Evolutionary conservation across 1,284 basidiomycete genomes (phyloP).

Genomic region (Thelephora terrestris): DNA sequence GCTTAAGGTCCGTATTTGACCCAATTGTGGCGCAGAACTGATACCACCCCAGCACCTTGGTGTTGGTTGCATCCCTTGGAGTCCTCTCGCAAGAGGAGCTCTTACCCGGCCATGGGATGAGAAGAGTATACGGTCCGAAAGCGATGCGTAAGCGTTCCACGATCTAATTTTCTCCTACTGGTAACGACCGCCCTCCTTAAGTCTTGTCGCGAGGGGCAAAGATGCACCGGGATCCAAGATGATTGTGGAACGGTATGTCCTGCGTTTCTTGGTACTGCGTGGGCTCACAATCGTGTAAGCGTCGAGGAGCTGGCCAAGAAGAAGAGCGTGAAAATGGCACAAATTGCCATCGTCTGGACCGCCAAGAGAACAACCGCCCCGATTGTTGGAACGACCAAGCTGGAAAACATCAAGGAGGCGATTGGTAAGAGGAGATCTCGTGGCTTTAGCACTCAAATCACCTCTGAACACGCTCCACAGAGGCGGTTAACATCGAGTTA

Average conservation of each 20-base stretch:
- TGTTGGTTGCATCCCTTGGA: slow-evolving; percentile 36
- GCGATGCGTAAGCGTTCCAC: slow-evolving; percentile 12
- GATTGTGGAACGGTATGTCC: background rate
- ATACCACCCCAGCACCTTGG: slow-evolving; percentile 17
- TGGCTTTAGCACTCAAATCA: background rate
- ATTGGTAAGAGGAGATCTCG: slow-evolving; percentile 17
- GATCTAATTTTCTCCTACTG: too few species aligned
- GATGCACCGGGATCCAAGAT: slow-evolving; percentile 12
- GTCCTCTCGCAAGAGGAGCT: slow-evolving; percentile 29
- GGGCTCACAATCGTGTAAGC: slow-evolving; percentile 16
- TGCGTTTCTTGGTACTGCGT: background rate
- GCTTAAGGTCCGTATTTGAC: slow-evolving; percentile 14
- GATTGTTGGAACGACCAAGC: slow-evolving; percentile 29
- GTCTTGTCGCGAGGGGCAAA: slow-evolving; percentile 16
- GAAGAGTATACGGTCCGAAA: slow-evolving; percentile 17
- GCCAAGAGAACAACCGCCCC: slow-evolving; percentile 25
- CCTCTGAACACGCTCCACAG: slow-evolving; percentile 12
- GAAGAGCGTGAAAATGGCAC: too few species aligned
- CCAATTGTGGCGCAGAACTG: background rate
- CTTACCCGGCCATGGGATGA: slow-evolving; percentile 23
- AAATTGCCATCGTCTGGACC: slow-evolving; percentile 29
- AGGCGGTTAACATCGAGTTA: slow-evolving; percentile 25
- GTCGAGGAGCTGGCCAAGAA: slow-evolving; percentile 29
- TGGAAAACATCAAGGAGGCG: slow-evolving; percentile 24
- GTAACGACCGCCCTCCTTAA: too few species aligned